Evolutionary conservation across 495 filamentous ascomycete genomes (phyloP).

Genomic region (Aspergillus homomorphus): DNA sequence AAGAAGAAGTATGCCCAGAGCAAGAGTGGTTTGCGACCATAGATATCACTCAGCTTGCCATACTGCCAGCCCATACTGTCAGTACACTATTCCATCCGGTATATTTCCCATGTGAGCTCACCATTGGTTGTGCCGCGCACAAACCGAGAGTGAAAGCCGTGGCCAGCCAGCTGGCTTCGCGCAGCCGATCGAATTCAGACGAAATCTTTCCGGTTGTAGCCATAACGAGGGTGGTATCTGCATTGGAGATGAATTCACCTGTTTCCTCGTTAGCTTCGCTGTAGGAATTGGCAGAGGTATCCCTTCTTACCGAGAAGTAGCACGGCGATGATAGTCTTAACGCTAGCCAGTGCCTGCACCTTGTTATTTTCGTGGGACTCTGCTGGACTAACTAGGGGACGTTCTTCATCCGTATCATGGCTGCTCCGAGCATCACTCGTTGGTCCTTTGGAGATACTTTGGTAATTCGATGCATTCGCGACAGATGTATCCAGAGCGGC

Average conservation of each 20-base stretch:
- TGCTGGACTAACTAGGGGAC: constrained; percentile 12
- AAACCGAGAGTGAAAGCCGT: constrained; percentile 60
- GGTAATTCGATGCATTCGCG: not conserved
- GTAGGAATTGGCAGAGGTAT: not conserved
- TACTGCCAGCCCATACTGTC: constrained; percentile 23
- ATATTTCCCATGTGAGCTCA: constrained; percentile 18
- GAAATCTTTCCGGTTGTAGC: constrained; percentile 61
- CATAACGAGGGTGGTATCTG: constrained; percentile 60
- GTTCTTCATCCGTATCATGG: constrained; percentile 26
- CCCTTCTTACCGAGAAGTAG: constrained; percentile 32
- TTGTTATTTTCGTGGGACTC: not conserved
- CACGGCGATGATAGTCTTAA: constrained; percentile 35
- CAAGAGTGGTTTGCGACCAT: constrained; percentile 42
- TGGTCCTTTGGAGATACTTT: not conserved
- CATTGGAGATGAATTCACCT: constrained; percentile 65
- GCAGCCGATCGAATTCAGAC: constrained; percentile 61
- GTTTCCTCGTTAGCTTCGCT: not conserved
- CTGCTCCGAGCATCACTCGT: not conserved
- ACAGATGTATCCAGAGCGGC: not conserved
- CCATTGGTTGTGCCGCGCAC: constrained; percentile 56
- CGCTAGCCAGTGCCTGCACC: constrained; percentile 18
- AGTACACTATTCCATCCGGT: not conserved
- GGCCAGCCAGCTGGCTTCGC: constrained; percentile 63
- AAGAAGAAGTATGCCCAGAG: constrained; percentile 43
- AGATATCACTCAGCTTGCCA: constrained; percentile 48